Percentiles rank a stretch among this genome's conserved stretches.
Conservation (phyloP, 805 yeast genomes). For the Saccharomyces cerevisiae region DNA sequence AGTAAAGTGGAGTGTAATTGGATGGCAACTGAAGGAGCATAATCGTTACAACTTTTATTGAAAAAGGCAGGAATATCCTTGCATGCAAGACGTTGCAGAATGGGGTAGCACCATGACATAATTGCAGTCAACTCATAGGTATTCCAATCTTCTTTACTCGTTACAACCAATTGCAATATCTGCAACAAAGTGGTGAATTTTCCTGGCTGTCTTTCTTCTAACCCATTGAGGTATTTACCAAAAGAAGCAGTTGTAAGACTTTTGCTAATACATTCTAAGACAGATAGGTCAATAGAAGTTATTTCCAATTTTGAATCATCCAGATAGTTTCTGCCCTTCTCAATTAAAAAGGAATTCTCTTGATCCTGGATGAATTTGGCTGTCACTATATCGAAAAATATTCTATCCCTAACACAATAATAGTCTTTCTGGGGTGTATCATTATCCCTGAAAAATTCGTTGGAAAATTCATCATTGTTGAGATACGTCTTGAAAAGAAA, state of each 20-base stretch:
- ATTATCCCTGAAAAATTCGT: conserved; percentile 16
- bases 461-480: conserved; percentile 20
- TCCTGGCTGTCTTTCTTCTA: conserved; percentile 7
- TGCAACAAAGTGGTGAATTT: conserved; percentile 16
- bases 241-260: conserved; percentile 32
- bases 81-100: conserved; percentile 20
- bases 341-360: conserved; percentile 3
- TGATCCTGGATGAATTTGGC: conserved; percentile 9
- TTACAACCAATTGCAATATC: conserved; percentile 28
- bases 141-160: conserved; percentile 33
- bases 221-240: conserved; percentile 22
- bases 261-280: conserved; percentile 25
- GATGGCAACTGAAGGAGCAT: conserved; percentile 10
- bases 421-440: background rate
- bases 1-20: conserved; percentile 25
- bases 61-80: conserved; percentile 22
- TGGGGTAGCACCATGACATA: conserved; percentile 33
- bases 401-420: conserved; percentile 1
- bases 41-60: conserved; percentile 8
- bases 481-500: conserved; percentile 17
- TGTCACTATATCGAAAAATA: conserved; percentile 16
- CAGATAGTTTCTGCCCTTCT: background rate
- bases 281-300: conserved; percentile 12
- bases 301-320: conserved; percentile 3
- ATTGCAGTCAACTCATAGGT: conserved; percentile 32